These are phyloP conservation scores for Rhododendron williamsianum DNA, from an alignment of 148 eudicot genomes.

Conservation along the genomic window DNA sequence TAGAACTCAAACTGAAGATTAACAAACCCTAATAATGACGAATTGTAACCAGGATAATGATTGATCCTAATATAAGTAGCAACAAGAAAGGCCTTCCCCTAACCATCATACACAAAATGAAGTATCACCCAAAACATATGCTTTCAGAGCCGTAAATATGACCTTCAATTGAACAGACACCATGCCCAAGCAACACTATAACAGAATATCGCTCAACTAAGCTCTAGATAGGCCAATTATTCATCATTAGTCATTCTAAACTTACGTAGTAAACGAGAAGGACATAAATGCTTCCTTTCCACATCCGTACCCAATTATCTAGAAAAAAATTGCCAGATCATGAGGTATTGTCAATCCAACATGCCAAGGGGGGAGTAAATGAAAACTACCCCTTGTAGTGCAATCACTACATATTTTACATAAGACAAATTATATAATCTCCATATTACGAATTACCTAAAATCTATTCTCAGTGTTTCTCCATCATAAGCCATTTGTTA, in stretches of 20 bases:
- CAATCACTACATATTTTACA: background rate
- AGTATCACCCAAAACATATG: background rate
- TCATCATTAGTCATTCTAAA: background rate
- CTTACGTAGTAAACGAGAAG: background rate
- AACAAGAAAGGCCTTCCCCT: background rate
- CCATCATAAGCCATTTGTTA: background rate
- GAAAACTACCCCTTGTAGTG: background rate
- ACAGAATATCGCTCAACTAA: background rate
- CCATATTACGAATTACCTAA: background rate
- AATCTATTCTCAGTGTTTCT: background rate
- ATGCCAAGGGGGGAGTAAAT: background rate
- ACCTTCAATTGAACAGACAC: background rate
- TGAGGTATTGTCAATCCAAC: background rate
- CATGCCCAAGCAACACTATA: background rate
- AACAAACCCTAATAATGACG: background rate
- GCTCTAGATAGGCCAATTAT: background rate
- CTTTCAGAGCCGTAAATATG: background rate
- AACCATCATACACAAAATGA: background rate
- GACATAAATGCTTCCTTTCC: slow-evolving; percentile 18
- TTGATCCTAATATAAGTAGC: background rate
- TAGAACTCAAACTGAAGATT: background rate
- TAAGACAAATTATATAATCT: background rate
- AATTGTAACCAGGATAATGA: background rate
- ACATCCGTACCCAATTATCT: background rate
- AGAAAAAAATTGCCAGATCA: slow-evolving; percentile 16